Base-by-base conservation (phyloP, 1,284 basidiomycete genomes). In the Hymenochaete sp. region DNA sequence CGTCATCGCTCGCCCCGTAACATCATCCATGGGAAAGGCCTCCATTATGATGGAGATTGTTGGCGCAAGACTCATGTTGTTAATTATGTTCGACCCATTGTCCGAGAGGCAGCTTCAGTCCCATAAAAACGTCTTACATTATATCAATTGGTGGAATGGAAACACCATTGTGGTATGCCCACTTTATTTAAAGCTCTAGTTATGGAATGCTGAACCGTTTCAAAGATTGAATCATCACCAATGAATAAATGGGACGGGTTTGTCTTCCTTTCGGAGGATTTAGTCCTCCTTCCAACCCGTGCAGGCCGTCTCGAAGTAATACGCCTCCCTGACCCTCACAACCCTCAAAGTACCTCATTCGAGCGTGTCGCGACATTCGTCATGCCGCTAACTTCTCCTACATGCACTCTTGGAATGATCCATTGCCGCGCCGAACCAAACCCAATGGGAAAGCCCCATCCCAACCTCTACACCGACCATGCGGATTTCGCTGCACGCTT, bases 341-440 rank as follows among this genome's bases (percentile, higher is more conserved):
- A n/a, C 14, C 13, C 32, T 35, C 28, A 31, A 14, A 14, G 14
- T 14, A 31, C 28, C 28, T 35, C 32, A n/a, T 49, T 50, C 40
- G 40, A 45, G 10, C 51, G 52, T 24, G 48, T 54, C 52, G 59
- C 48, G 16, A 58, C 11, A 37, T 55, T 63, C 44, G 48, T 50
- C 4, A 63, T 75, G 2, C 72, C 71, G 2, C 27, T 42, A 3
- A 57, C 72, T 6, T 45, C 49, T 5, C 44, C 56, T 21, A 45
- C 55, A 32, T 48, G 56, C 41, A 43, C 47, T 3, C 54, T 67
- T 19, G 45, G 59, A 13, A 57, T 52, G 25, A 61, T 72, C 36
- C 59, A 62, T 3, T 71, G 68, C 48, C 62, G 70, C 3, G 62
- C 62, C 6, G 71, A 73, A 50, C 72, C 72, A 2, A 72, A 71